A percentile compares a stretch with the other conserved stretches of the same genome.
Evolutionary conservation across 129 eudicot species (phyloP).

Genomic region (Flaveria linearis): DNA sequence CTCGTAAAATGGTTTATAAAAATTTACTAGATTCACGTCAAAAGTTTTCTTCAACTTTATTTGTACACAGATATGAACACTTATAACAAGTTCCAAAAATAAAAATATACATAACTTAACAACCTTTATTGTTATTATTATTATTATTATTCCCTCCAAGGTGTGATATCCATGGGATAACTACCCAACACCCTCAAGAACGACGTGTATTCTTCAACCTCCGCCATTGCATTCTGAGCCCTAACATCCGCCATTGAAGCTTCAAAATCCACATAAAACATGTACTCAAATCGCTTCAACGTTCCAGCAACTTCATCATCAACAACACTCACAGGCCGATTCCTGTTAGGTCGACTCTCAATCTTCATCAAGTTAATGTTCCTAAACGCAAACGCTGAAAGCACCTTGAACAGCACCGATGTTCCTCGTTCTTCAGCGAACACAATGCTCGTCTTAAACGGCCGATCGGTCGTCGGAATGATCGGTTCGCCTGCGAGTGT

Average conservation of each 20-base stretch:
- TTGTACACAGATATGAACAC: no score
- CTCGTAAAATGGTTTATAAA: no score
- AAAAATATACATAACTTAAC: no score
- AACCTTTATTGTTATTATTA: no score
- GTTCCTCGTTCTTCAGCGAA: conserved; percentile 85
- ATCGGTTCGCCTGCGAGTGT: conserved; percentile 94
- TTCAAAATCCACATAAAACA: conserved; percentile 91
- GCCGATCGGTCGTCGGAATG: conserved; percentile 79
- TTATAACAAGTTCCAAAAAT: no score
- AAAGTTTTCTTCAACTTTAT: no score
- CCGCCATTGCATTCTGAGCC: conserved; percentile 88
- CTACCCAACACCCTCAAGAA: conserved; percentile 95
- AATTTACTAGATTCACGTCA: no score
- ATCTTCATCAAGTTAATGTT: conserved; percentile 80
- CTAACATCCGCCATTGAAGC: conserved; percentile 95
- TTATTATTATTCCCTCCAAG: conserved; percentile 40
- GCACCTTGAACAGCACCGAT: conserved; percentile 72
- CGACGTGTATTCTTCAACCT: conserved; percentile 86
- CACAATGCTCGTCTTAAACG: conserved; percentile 90
- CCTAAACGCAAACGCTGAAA: conserved; percentile 82
- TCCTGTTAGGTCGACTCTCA: conserved; percentile 87
- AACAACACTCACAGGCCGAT: conserved; percentile 67
- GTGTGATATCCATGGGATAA: conserved; percentile 86
- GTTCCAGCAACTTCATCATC: conserved; percentile 87
- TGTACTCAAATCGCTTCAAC: conserved; percentile 91